Percentiles rank a stretch among this genome's conserved stretches.
Conservation (phyloP, 2,329 filamentous ascomycete genomes). For the Ophiostoma australiae region DNA sequence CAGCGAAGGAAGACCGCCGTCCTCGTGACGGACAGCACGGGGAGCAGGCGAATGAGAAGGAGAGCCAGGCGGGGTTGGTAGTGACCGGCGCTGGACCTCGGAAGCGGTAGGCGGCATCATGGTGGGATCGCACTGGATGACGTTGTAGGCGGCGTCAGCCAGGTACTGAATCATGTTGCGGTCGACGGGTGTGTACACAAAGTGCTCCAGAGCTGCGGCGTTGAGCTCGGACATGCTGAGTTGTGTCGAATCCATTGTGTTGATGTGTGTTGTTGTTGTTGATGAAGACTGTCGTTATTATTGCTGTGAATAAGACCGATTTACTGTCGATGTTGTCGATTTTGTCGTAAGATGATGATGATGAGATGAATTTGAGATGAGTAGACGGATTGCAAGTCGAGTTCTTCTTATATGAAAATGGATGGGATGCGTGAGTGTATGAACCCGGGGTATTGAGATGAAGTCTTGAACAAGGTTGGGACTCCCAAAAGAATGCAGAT, state of each 20-base stretch:
- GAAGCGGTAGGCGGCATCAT: slow-evolving; percentile 47
- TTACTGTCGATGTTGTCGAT: background rate
- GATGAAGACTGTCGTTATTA: too few species aligned
- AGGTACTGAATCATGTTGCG: slow-evolving; percentile 74
- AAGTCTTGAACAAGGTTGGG: slow-evolving; percentile 17
- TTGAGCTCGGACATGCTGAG: slow-evolving; percentile 56
- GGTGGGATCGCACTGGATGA: slow-evolving; percentile 71
- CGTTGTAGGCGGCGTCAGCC: slow-evolving; percentile 66
- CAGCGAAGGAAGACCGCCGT: slow-evolving; percentile 65
- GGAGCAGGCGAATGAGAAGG: slow-evolving; percentile 39
- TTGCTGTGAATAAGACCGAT: slow-evolving; percentile 7
- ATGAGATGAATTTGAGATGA: slow-evolving; percentile 2
- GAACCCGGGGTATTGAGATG: background rate
- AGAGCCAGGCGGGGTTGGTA: slow-evolving; percentile 46
- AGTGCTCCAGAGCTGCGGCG: slow-evolving; percentile 70
- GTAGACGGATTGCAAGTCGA: background rate
- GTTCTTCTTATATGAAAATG: slow-evolving; percentile 8
- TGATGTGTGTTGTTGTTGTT: slow-evolving; percentile 9
- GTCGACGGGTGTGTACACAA: slow-evolving; percentile 71
- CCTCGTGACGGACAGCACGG: slow-evolving; percentile 43
- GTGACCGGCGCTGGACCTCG: slow-evolving; percentile 29
- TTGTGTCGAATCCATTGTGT: slow-evolving; percentile 44
- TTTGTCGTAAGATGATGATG: slow-evolving; percentile 17
- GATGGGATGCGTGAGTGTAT: background rate
- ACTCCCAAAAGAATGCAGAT: slow-evolving; percentile 9